Evolutionary conservation across 1,139 yeast genomes (phyloP), one percentile per base, ranked within the genome.

Genomic region (Candida sanyaensis): DNA sequence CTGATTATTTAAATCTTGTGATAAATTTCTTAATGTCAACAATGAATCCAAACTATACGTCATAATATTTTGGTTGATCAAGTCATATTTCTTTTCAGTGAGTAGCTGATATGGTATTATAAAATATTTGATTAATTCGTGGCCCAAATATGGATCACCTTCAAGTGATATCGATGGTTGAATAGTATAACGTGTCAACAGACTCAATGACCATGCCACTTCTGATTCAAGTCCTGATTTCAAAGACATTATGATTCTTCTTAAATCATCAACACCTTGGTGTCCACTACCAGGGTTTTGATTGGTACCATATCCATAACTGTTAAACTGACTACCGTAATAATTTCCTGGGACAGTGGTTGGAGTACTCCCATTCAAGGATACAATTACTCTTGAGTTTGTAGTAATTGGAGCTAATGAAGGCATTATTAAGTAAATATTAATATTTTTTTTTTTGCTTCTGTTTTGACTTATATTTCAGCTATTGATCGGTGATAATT

Each of bases 1-100:
- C 38, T 96, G 96, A 58, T 90, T 88, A 39, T 80, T 85, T 12
- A 88, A 80, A 61, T 90, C 97, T 62, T 93, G 95, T 2, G 88
- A 80, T 48, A 89, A 71, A 64, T 93, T 93, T 59, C 98, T 77
- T 48, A 93, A 71, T 23, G 89, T 78, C 48, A 93, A 73, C 45
- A 87, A 75, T 2, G 88, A 77, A 60, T 87, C 91, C 45, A 85
- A 71, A 46, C 84, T 75, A 53, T 63, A 62, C 37, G 67, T 64
- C 43, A 77, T 55, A 36, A 70, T 62, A 41, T 75, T 77, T 41
- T 48, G 50, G 30, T 34, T 26, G 7, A 43, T 23, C 7, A 23
- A 21, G 6, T 45, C 34, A 6, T 52, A 59, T 36, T 67, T 61
- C 21, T 64, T 65, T 9, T 66, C 66, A 9, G 55, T 52, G 4